Evolutionary conservation across 192 early-diverging fungal species (phyloP).

Genomic region (Linderina pennispora): DNA sequence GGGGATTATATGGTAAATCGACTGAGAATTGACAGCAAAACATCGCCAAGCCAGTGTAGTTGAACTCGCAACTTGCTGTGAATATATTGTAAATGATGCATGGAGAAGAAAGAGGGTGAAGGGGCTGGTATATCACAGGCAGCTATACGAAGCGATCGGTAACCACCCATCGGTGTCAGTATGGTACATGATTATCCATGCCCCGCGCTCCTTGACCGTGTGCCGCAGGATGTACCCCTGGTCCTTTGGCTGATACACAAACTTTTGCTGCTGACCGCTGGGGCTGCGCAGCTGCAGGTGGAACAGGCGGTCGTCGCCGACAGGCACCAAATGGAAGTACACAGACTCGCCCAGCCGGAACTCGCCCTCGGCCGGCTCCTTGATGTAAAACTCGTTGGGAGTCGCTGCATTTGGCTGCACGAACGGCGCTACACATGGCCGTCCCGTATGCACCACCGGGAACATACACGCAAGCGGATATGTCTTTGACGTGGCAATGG

Average conservation of each 20-base stretch:
- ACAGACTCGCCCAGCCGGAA: constrained; percentile 40
- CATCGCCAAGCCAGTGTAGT: too few species aligned
- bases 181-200: constrained; percentile 48
- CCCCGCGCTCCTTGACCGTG: constrained; percentile 48
- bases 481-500: constrained; percentile 31
- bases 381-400: constrained; percentile 49
- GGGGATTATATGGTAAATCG: too few species aligned
- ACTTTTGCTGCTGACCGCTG: constrained; percentile 44
- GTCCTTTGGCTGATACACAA: constrained; percentile 49
- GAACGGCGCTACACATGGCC: constrained; percentile 31
- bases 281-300: constrained; percentile 48
- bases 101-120: too few species aligned
- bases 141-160: constrained; percentile 43
- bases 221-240: constrained; percentile 48
- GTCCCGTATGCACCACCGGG: constrained; percentile 30
- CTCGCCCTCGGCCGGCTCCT: constrained; percentile 37
- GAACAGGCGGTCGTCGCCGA: constrained; percentile 45
- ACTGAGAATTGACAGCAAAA: too few species aligned
- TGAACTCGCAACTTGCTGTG: too few species aligned
- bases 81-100: too few species aligned
- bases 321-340: constrained; percentile 42
- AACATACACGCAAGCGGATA: constrained; percentile 43
- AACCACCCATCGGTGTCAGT: constrained; percentile 46
- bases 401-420: constrained; percentile 40
- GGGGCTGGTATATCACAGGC: constrained; percentile 22